Conservation (phyloP, 371 early-diverging fungal species). For the Gilbertella persicaria region DNA sequence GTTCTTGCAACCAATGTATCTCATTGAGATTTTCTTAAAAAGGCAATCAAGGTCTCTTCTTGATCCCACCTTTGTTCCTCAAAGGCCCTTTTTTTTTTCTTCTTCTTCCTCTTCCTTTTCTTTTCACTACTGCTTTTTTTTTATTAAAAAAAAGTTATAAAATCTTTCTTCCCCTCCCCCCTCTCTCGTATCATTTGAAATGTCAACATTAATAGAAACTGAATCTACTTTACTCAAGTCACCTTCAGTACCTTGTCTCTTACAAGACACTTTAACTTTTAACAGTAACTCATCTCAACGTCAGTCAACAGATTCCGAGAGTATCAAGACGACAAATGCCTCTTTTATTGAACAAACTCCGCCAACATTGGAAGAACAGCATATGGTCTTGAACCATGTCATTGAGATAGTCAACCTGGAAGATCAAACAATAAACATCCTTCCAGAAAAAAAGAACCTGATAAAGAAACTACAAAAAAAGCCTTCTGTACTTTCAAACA, state of each 20-base stretch:
- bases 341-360: neutral
- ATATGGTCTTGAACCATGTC: neutral
- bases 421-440: neutral
- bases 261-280: neutral
- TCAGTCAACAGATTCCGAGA: neutral
- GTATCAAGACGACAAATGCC: neutral
- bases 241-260: neutral
- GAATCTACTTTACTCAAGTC: neutral
- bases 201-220: neutral
- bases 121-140: neutral
- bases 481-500: neutral
- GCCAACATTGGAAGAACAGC: neutral
- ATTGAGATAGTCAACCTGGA: neutral
- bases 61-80: too few relatives aligned
- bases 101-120: neutral
- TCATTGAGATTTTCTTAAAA: too few relatives aligned
- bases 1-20: too few relatives aligned
- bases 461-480: neutral
- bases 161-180: neutral
- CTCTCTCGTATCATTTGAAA: too few relatives aligned
- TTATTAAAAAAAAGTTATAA: neutral
- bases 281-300: neutral
- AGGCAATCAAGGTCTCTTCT: too few relatives aligned
- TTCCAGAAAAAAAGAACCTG: neutral
- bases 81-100: neutral